These are phyloP conservation scores for Mucor piriformis DNA, from an alignment of 371 early-diverging fungal genomes.

Conservation along the genomic window DNA sequence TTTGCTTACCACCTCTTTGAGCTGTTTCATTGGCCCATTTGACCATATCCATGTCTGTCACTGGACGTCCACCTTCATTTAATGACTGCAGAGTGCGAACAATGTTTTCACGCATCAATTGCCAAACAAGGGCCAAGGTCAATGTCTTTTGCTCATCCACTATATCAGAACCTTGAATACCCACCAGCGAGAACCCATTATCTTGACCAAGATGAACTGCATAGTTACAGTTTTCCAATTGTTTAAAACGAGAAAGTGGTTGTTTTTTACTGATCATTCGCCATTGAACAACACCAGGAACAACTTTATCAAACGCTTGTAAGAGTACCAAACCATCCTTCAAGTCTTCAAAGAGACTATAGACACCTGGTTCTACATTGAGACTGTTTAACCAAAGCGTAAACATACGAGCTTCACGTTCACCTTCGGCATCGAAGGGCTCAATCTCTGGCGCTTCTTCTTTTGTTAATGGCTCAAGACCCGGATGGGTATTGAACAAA, in stretches of 20 bases:
- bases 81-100: constrained; percentile 84
- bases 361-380: constrained; percentile 90
- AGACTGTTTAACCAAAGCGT: constrained; percentile 85
- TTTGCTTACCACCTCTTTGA: constrained; percentile 58
- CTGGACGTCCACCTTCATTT: constrained; percentile 72
- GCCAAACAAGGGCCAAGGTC: constrained; percentile 88
- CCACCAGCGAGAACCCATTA: constrained; percentile 83
- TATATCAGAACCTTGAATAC: constrained; percentile 91
- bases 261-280: constrained; percentile 73
- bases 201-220: constrained; percentile 82
- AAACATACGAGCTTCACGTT: constrained; percentile 80
- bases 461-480: constrained; percentile 81
- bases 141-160: constrained; percentile 85
- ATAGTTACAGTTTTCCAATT: constrained; percentile 94
- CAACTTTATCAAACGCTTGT: constrained; percentile 89
- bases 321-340: constrained; percentile 76
- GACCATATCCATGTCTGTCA: constrained; percentile 88
- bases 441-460: constrained; percentile 84
- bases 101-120: constrained; percentile 94
- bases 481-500: constrained; percentile 90
- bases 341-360: constrained; percentile 81
- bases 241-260: constrained; percentile 84
- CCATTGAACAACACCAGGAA: constrained; percentile 87
- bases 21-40: constrained; percentile 89
- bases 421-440: constrained; percentile 80